Base-by-base conservation (phyloP, 2,329 filamentous ascomycete species). In the Fusarium begoniae region DNA sequence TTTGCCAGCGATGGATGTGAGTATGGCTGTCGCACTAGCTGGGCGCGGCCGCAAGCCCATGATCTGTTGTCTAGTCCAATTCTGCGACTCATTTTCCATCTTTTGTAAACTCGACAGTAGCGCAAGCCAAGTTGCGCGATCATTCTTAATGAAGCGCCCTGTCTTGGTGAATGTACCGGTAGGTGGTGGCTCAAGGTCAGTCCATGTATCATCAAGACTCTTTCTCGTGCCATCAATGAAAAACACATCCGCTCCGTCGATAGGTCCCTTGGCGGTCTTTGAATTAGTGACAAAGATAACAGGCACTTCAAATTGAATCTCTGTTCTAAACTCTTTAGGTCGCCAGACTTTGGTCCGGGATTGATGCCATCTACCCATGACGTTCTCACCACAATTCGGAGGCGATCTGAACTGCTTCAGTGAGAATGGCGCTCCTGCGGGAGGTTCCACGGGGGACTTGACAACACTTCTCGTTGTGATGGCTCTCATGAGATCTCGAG, bases 41-140 rank as follows among this genome's bases (percentile, higher is more conserved):
- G 67, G 67, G 3, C 67, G 51, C 2, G 67, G 67, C 12, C 59
- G 26, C 2, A 70, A 24, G 7, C 66, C 10, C 66, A 70, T 70
- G 45, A 70, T 70, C 9, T 70, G 67, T 3, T 70, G 67, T 6
- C 67, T 44, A 1, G 67, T 70, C 67, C 67, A 70, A 17, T 70
- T 70, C 9, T 65, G 67, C 2, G 67, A 70, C 4, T 70, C 51
- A 2, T 59, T 70, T 4, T 70, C 67, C 67, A 70, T 70, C 43
- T 66, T 70, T 20, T 70, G 67, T 2, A 70, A n/a, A 6, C 59
- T 70, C 2, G 67, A 70, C 0, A 70, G 7, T 1, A 70, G 37
- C 0, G 53, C 10, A 2, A 70, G 66, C 66, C 67, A 70, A 5
- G 66, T 70, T 2, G 67, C 67, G 6, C 67, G 66, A 4, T 70